Percentiles rank a stretch among this genome's conserved stretches.
phyloP scores from a whole-genome alignment of 1,284 basidiomycete genomes.

The Volvariella volvacea region DNA sequence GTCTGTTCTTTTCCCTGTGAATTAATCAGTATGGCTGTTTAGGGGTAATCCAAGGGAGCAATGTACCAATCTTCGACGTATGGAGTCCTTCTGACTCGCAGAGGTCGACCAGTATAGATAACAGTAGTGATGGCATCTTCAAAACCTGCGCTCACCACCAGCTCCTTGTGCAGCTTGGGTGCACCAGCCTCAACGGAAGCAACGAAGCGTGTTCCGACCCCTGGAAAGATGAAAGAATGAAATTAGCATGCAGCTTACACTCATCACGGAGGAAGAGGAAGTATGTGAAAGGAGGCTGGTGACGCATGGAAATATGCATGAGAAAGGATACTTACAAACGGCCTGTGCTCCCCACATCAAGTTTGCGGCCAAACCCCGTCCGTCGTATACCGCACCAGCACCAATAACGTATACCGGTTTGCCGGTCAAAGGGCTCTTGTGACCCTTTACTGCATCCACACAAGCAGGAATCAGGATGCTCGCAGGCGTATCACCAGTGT shows the following conservation, averaged over 20 bases:
- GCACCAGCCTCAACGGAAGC: conserved; percentile 77
- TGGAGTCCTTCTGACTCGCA: conserved; percentile 76
- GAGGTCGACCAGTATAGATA: conserved; percentile 84
- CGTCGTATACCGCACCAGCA: conserved; percentile 84
- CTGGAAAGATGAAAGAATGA: conserved; percentile 15
- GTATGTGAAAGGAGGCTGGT: too few species aligned
- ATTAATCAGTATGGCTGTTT: conserved; percentile 3
- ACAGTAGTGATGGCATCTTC: conserved; percentile 74
- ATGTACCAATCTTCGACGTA: conserved; percentile 75
- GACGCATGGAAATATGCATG: conserved; percentile 30
- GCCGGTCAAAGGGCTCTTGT: conserved; percentile 72
- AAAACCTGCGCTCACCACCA: conserved; percentile 54
- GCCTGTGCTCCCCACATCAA: conserved; percentile 79
- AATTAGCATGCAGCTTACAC: conserved; percentile 3
- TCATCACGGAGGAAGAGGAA: too few species aligned
- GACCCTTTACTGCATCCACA: conserved; percentile 73
- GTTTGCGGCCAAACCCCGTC: conserved; percentile 80
- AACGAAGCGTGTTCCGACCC: conserved; percentile 85
- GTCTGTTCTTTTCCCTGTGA: conserved; percentile 47
- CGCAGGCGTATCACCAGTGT: conserved; percentile 70
- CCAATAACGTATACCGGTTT: conserved; percentile 77
- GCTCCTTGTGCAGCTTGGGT: conserved; percentile 79
- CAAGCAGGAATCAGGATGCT: conserved; percentile 80
- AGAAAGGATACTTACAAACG: conserved; percentile 49
- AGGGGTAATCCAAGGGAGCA: conserved; percentile 1